Conservation (phyloP, 805 yeast species). For the Zygotorulaspora chibaensis region DNA sequence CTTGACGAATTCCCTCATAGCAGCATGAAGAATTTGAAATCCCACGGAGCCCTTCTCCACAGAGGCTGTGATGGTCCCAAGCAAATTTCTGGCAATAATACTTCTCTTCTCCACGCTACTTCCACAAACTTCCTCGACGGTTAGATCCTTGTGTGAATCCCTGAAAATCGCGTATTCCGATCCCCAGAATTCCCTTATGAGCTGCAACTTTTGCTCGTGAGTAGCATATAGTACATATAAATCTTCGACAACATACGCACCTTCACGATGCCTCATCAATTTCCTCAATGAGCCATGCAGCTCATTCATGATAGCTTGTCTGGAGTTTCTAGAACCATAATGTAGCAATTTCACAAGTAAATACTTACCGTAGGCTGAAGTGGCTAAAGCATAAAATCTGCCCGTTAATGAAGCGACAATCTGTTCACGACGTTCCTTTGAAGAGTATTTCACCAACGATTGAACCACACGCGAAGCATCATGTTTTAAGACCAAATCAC, state of each 20-base stretch:
- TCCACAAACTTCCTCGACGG: conserved; percentile 58
- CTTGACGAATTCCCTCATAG: conserved; percentile 82
- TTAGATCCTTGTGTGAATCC: conserved; percentile 61
- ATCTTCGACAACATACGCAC: conserved; percentile 97
- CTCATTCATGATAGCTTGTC: conserved; percentile 73
- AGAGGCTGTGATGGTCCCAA: conserved; percentile 80
- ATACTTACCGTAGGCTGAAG: conserved; percentile 91
- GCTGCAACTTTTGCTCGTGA: conserved; percentile 78
- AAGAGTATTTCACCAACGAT: conserved; percentile 81
- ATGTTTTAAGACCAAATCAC: conserved; percentile 87
- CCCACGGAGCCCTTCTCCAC: conserved; percentile 96
- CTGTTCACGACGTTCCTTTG: conserved; percentile 70
- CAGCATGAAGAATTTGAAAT: conserved; percentile 92
- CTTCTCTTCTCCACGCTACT: conserved; percentile 75
- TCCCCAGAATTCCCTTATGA: conserved; percentile 96
- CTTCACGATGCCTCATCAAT: conserved; percentile 94
- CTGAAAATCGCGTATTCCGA: conserved; percentile 88
- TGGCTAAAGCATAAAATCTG: conserved; percentile 73
- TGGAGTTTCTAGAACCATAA: conserved; percentile 81
- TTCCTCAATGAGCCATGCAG: conserved; percentile 88
- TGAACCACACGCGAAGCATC: conserved; percentile 96
- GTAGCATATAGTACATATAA: conserved; percentile 79
- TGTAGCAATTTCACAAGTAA: conserved; percentile 82
- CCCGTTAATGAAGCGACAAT: conserved; percentile 70
- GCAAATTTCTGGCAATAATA: conserved; percentile 67